Evolutionary conservation across 768 basidiomycete genomes (phyloP), one percentile per base, ranked within the genome.

Genomic region (Psilocybe subaeruginosa): DNA sequence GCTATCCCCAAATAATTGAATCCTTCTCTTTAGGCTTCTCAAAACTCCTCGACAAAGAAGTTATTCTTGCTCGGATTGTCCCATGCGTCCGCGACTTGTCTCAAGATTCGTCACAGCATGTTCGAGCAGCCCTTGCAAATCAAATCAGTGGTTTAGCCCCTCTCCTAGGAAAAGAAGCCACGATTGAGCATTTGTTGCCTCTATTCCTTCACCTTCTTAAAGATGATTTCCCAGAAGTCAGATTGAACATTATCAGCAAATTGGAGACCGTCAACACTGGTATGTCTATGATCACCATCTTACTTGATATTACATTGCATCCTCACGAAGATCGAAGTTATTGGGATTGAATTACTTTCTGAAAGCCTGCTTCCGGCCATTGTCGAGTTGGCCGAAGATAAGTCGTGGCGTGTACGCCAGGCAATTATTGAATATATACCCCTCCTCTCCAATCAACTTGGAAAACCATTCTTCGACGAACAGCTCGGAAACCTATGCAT

Each of bases 391-490:
- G 97, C 97, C 7, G 97, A 99, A 75, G 97, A 99, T 81, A 99
- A 99, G 74, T 97, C 97, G 62, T 99, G 97, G 97, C 91, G 97
- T 30, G 97, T 99, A 17, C 91, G 97, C 67, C 97, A 99, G 76
- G 97, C 97, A 7, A 99, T 99, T 79, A 99, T 99, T 76, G 97
- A 99, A 76, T 98, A 99, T 78, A 92, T 99, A 68, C 97, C 97
- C n/a, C 86, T 99, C 19, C 90, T 99, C 49, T 96, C 97, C 46
- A 95, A 91, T n/a, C 97, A 99, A 73, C 85, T 99, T 59, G 97
- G 97, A 56, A 93, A 93, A 68, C 82, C 90, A 29, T 99, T 99
- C 79, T 99, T 99, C 73, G 96, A 99, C 74, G 97, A 99, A 69
- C 94, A 97, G 73, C 86, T 99, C 47, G 93, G 92, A 29, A 95